Percentiles rank a stretch among this genome's conserved stretches.
Conservation (phyloP, 805 yeast genomes). For the Candida ortonii region DNA sequence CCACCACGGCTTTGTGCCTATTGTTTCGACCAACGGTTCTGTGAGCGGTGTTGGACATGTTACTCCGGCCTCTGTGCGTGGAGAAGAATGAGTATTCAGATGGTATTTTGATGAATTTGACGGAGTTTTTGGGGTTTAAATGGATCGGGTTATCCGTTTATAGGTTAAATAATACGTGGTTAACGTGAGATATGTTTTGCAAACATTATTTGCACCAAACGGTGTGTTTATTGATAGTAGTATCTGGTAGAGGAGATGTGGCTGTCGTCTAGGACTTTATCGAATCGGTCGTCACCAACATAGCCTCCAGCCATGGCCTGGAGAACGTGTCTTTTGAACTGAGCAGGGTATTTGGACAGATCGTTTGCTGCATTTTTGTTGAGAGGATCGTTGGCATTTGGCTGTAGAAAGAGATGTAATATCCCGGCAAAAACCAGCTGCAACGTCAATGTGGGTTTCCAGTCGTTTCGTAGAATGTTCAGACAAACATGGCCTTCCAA, state of each 20-base stretch:
- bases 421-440: conserved; percentile 82
- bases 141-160: too few relatives aligned
- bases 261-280: conserved; percentile 43
- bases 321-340: conserved; percentile 56
- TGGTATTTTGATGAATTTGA: too few relatives aligned
- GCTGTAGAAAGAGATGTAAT: conserved; percentile 81
- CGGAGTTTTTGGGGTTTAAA: too few relatives aligned
- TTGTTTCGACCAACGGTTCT: conserved; percentile 28
- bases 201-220: too few relatives aligned
- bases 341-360: conserved; percentile 41
- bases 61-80: too few relatives aligned
- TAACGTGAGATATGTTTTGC: too few relatives aligned
- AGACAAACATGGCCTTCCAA: conserved; percentile 86
- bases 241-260: conserved; percentile 5
- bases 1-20: conserved; percentile 30
- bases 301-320: conserved; percentile 71
- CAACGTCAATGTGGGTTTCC: conserved; percentile 90
- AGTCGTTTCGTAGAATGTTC: conserved; percentile 88
- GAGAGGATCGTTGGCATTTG: conserved; percentile 88
- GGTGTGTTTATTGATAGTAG: conserved; percentile 7
- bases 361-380: conserved; percentile 84
- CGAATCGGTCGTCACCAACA: conserved; percentile 58
- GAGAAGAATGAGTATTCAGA: too few relatives aligned
- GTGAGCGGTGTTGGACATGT: conserved; percentile 28
- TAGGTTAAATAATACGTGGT: too few relatives aligned